Base-by-base conservation (phyloP, 768 basidiomycete genomes). In the Dioszegia aurantiaca region DNA sequence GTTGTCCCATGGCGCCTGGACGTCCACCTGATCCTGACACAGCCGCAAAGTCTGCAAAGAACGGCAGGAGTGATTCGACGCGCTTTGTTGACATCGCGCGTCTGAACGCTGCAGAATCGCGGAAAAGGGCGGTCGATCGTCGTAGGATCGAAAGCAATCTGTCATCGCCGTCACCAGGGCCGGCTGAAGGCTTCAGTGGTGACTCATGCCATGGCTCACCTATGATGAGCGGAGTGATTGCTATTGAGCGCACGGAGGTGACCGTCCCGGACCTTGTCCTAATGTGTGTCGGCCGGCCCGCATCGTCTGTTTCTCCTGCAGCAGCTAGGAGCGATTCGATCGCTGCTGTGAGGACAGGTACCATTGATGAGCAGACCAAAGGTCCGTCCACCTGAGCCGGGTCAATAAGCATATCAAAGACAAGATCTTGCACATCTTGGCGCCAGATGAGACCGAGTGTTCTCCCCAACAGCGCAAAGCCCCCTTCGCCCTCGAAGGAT, bases 401-500 rank as follows among this genome's bases (percentile, higher is more conserved):
- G 2, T 86, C 87, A 3, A 88, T 70, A 16, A 93, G 77, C 2
- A 91, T 74, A 59, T 86, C 84, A 61, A 90, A 85, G 11, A 86
- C 83, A 21, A 83, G 83, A 24, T 79, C 80, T 58, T 89, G 86
- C 14, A 92, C 84, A 17, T 74, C 79, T 8, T 77, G 72, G 62
- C 86, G 81, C 92, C 92, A 94, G 0, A 77, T 77, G 6, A 69
- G 56, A 0, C 90, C 87, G 19, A 93, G 68, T 26, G 86, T 82
- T 3, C 80, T 81, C 70, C 85, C 86, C 33, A 94, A 72, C 2
- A 87, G 80, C 44, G 80, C 84, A 87, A 90, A 94, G 9, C 92
- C 92, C 52, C 86, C 86, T 36, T 88, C 85, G 0, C 87, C 78
- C 72, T 93, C 91, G 64, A 94, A 90, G 65, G 88, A 90, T 55